Evolutionary conservation across 2,329 filamentous ascomycete species (phyloP).

Genomic region (Ambrosiella beaveri): DNA sequence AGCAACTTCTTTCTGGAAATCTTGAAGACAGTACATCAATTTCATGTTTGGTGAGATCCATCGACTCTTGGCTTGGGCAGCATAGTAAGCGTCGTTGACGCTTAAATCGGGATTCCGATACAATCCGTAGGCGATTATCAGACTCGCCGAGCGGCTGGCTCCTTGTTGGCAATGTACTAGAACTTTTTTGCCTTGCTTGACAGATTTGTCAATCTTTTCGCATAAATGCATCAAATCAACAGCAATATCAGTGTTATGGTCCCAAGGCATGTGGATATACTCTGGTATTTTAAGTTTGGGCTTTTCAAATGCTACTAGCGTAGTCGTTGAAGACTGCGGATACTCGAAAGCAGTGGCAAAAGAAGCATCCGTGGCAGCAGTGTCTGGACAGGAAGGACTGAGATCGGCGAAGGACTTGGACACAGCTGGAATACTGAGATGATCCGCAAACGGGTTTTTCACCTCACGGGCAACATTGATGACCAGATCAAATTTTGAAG

Average conservation of each 20-base stretch:
- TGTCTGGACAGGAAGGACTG: constrained; percentile 30
- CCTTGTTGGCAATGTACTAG: constrained; percentile 76
- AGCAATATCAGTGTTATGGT: constrained; percentile 75
- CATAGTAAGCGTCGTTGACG: constrained; percentile 70
- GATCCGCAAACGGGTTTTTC: constrained; percentile 46
- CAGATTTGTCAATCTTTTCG: constrained; percentile 56
- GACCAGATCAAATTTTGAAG: constrained; percentile 61
- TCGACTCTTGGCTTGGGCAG: constrained; percentile 61
- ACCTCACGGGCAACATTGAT: constrained; percentile 77
- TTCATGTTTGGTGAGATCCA: constrained; percentile 92
- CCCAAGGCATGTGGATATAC: constrained; percentile 77
- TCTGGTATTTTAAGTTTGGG: constrained; percentile 41
- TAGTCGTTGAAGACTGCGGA: constrained; percentile 18
- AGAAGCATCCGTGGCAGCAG: constrained; percentile 38
- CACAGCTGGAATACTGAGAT: neutral
- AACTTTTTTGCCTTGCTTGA: constrained; percentile 58
- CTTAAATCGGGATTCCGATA: constrained; percentile 61
- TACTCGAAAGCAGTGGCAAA: constrained; percentile 20
- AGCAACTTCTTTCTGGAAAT: constrained; percentile 51
- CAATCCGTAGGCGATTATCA: constrained; percentile 73
- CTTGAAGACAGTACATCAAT: constrained; percentile 74
- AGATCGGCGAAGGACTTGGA: constrained; percentile 14
- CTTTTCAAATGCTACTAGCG: constrained; percentile 38
- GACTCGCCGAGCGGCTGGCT: constrained; percentile 66
- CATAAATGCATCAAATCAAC: constrained; percentile 59